phyloP scores from a whole-genome alignment of 305 asterid genomes.

The Fraxinus xanthoxyloides region DNA sequence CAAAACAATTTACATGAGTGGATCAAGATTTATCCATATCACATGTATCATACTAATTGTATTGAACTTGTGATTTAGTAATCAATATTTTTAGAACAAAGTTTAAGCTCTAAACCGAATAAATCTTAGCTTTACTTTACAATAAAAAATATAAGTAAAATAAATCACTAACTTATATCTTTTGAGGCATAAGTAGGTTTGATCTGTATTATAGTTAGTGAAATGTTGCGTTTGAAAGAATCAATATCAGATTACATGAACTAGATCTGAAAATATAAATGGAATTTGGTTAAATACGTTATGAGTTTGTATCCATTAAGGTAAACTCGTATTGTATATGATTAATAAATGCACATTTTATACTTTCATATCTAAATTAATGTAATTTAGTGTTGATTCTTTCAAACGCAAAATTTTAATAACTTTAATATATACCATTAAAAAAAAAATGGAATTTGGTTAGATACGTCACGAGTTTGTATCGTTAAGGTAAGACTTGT shows the following conservation, averaged over 20 bases:
- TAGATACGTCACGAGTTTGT: neutral
- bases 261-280: neutral
- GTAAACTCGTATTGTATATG: neutral
- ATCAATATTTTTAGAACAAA: neutral
- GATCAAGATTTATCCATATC: conserved; percentile 6
- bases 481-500: neutral
- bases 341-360: neutral
- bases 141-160: too few species aligned
- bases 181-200: neutral
- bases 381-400: too few species aligned
- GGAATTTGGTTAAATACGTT: neutral
- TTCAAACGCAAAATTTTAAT: too few species aligned
- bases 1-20: neutral
- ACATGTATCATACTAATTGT: neutral
- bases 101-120: conserved; percentile 11
- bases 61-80: neutral
- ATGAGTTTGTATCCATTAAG: neutral
- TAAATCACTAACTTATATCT: conserved; percentile 4
- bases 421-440: too few species aligned
- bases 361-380: too few species aligned
- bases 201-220: neutral
- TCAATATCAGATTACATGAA: neutral
- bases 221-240: neutral
- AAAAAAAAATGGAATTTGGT: neutral
- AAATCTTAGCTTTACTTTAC: neutral